phyloP scores from a whole-genome alignment of 352 stramenopile genomes.

The Pythium plurisporium region DNA sequence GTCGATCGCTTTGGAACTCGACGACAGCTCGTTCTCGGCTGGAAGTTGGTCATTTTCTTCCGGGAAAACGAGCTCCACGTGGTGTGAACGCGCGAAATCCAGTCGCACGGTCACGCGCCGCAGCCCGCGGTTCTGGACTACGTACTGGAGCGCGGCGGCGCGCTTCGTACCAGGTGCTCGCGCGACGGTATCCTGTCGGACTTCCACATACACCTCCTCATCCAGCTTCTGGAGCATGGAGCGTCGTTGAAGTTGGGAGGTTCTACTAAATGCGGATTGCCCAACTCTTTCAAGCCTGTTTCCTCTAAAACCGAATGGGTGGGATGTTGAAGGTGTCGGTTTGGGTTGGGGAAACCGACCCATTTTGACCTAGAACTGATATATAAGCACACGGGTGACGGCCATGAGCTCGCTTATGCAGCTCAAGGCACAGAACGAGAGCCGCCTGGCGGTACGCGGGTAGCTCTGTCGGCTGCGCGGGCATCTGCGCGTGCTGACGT shows the following conservation, averaged over 20 bases:
- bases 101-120: slow-evolving; percentile 31
- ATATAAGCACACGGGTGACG: too few relatives aligned
- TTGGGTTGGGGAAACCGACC: too few relatives aligned
- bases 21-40: too few relatives aligned
- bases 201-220: slow-evolving; percentile 29
- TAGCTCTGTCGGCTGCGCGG: neutral
- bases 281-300: neutral
- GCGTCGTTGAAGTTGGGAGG: slow-evolving; percentile 3
- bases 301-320: slow-evolving; percentile 2
- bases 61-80: slow-evolving; percentile 30
- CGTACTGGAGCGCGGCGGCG: slow-evolving; percentile 33
- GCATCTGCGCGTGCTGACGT: neutral
- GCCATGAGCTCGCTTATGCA: slow-evolving; percentile 85
- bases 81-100: slow-evolving; percentile 39
- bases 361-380: too few relatives aligned
- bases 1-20: slow-evolving; percentile 19
- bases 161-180: neutral
- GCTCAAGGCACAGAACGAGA: slow-evolving; percentile 81
- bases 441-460: slow-evolving; percentile 48
- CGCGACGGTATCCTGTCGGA: slow-evolving; percentile 20
- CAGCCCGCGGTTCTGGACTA: slow-evolving; percentile 37
- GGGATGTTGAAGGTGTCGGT: too few relatives aligned
- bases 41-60: neutral
- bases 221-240: slow-evolving; percentile 19
- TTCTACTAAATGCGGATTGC: neutral